Conservation (phyloP, 306 rosid species). For the Castanea sativa region DNA sequence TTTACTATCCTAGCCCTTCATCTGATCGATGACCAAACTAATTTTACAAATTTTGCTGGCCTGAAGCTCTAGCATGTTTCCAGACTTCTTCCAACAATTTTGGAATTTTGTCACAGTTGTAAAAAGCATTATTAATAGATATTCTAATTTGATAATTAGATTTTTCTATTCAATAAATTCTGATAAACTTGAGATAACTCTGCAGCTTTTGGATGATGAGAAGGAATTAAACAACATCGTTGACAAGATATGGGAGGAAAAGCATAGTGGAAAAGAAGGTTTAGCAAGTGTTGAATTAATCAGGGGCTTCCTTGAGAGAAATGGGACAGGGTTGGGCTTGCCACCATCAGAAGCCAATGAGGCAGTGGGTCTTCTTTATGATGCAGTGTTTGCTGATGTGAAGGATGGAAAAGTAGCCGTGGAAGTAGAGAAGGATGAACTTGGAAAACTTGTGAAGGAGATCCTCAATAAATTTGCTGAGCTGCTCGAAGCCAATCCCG, state of each 20-base stretch:
- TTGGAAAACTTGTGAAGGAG: conserved; percentile 48
- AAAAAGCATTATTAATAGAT: neutral
- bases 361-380: conserved; percentile 60
- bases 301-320: conserved; percentile 58
- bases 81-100: neutral
- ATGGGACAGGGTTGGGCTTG: conserved; percentile 61
- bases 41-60: neutral
- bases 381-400: conserved; percentile 63
- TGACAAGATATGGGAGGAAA: conserved; percentile 53
- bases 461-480: conserved; percentile 60
- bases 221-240: conserved; percentile 48
- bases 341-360: conserved; percentile 56
- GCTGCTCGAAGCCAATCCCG: conserved; percentile 78
- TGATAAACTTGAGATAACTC: neutral
- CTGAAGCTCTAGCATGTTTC: neutral
- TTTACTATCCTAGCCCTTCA: neutral
- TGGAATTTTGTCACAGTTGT: neutral
- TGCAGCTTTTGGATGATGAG: conserved; percentile 79
- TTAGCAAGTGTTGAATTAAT: conserved; percentile 33
- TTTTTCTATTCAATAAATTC: neutral
- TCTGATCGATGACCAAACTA: neutral
- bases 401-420: conserved; percentile 28
- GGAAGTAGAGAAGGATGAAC: conserved; percentile 39
- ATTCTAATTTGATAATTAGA: neutral
- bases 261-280: conserved; percentile 34